Conservation (phyloP, 2,329 filamentous ascomycete species). For the Alternaria gansuensis region DNA sequence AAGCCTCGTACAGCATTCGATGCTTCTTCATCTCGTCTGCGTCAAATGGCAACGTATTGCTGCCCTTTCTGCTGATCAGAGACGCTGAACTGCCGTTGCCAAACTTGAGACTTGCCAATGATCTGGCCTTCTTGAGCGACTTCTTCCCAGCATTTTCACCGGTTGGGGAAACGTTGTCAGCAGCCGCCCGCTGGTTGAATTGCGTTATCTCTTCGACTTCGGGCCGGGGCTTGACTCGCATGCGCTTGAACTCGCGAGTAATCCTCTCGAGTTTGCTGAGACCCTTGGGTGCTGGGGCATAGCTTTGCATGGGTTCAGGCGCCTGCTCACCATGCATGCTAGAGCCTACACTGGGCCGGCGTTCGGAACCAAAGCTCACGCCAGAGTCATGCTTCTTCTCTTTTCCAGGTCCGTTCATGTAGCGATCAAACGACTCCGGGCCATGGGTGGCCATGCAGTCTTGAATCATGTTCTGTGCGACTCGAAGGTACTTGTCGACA, state of each 20-base stretch:
- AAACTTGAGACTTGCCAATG: constrained; percentile 45
- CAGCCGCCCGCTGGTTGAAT: constrained; percentile 36
- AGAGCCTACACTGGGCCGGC: constrained; percentile 43
- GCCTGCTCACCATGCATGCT: constrained; percentile 39
- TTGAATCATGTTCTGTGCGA: constrained; percentile 68
- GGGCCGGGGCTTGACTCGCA: constrained; percentile 62
- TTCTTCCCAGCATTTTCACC: constrained; percentile 45
- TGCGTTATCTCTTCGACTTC: constrained; percentile 61
- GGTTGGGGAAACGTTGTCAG: constrained; percentile 27
- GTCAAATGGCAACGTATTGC: constrained; percentile 48
- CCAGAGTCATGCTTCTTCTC: constrained; percentile 70
- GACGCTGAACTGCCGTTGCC: constrained; percentile 46
- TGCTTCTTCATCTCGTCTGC: constrained; percentile 51
- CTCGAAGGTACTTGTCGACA: constrained; percentile 66
- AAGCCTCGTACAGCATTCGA: constrained; percentile 48
- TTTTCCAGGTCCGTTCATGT: constrained; percentile 51
- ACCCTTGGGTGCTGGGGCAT: constrained; percentile 39
- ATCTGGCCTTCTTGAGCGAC: constrained; percentile 50
- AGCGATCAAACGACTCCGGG: constrained; percentile 47
- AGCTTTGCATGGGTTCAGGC: constrained; percentile 30
- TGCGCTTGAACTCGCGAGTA: constrained; percentile 66
- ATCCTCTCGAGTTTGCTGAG: constrained; percentile 67
- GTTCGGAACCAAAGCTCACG: constrained; percentile 64
- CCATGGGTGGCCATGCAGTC: constrained; percentile 63
- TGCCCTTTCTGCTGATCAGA: constrained; percentile 45